Percentiles rank a stretch among this genome's conserved stretches.
Conservation (phyloP, 768 basidiomycete species). For the Leucosporidium creatinivorum region DNA sequence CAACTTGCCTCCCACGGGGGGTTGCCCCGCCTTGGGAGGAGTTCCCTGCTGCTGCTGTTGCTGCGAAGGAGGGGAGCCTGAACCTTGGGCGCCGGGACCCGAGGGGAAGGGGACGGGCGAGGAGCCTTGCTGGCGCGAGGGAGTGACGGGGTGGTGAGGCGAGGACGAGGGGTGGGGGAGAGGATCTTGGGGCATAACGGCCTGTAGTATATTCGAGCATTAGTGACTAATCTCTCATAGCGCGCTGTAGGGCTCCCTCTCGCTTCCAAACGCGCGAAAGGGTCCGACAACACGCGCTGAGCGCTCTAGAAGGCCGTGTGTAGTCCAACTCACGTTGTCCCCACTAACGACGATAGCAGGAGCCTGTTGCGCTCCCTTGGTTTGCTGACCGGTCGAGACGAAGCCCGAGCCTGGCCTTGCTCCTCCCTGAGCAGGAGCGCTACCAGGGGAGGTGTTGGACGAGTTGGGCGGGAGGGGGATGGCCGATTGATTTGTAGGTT, state of each 20-base stretch:
- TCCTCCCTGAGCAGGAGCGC: not conserved
- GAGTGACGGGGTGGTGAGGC: slow-evolving; percentile 39
- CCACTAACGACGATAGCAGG: slow-evolving; percentile 26
- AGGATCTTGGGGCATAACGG: slow-evolving; percentile 45
- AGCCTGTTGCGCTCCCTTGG: slow-evolving; percentile 4
- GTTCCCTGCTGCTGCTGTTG: slow-evolving; percentile 9
- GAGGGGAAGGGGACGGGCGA: slow-evolving; percentile 28
- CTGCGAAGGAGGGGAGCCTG: not conserved
- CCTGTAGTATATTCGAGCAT: slow-evolving; percentile 18
- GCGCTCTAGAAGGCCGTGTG: not conserved
- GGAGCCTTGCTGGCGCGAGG: slow-evolving; percentile 27
- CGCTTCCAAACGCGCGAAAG: too few relatives aligned
- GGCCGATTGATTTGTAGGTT: too few relatives aligned
- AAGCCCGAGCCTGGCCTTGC: slow-evolving; percentile 20
- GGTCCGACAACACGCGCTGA: too few relatives aligned
- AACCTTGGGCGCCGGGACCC: not conserved
- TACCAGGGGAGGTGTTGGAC: not conserved
- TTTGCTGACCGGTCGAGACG: slow-evolving; percentile 17
- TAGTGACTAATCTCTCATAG: not conserved
- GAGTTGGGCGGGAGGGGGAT: not conserved
- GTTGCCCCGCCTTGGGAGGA: slow-evolving; percentile 16
- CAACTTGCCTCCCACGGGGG: slow-evolving; percentile 43
- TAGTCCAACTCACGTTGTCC: slow-evolving; percentile 17
- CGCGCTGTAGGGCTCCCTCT: not conserved
- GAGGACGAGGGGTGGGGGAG: slow-evolving; percentile 43